phyloP scores from a whole-genome alignment of 2,329 filamentous ascomycete genomes.

The Coniochaeta sp. region DNA sequence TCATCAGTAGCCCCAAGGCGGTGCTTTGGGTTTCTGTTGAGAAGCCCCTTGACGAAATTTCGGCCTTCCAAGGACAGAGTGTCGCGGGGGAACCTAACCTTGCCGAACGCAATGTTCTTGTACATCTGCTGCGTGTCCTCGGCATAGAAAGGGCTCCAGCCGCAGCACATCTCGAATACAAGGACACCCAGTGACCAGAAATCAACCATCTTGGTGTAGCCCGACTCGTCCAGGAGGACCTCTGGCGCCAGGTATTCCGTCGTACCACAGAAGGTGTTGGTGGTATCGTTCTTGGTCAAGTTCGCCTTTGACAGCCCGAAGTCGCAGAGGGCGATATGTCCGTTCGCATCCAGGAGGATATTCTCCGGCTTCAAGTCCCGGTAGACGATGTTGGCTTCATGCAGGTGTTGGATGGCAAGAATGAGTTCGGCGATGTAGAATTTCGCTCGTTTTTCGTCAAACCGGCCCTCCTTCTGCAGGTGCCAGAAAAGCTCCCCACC shows the following conservation, averaged over 20 bases:
- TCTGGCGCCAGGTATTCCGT: slow-evolving; percentile 97
- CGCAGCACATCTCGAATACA: slow-evolving; percentile 99
- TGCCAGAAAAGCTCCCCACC: slow-evolving; percentile 98
- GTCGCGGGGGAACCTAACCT: slow-evolving; percentile 92
- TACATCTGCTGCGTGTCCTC: slow-evolving; percentile 99
- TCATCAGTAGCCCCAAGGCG: slow-evolving; percentile 85
- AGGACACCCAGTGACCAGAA: slow-evolving; percentile 98
- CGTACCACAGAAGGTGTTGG: slow-evolving; percentile 97
- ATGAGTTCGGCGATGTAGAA: slow-evolving; percentile 99
- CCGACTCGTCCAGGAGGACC: slow-evolving; percentile 88
- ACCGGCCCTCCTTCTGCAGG: slow-evolving; percentile 91
- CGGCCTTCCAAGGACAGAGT: slow-evolving; percentile 89
- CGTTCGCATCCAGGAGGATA: slow-evolving; percentile 91
- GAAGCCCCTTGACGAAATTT: slow-evolving; percentile 94
- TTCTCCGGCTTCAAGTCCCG: slow-evolving; percentile 97
- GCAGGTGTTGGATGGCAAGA: slow-evolving; percentile 86
- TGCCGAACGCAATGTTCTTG: slow-evolving; percentile 99
- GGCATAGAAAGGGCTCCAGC: slow-evolving; percentile 98
- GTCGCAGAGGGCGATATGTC: slow-evolving; percentile 94
- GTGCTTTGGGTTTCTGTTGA: slow-evolving; percentile 96
- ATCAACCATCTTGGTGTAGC: slow-evolving; percentile 99
- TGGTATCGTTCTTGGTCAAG: slow-evolving; percentile 92
- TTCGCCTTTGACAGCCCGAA: slow-evolving; percentile 98
- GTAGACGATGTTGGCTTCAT: slow-evolving; percentile 96
- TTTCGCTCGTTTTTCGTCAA: slow-evolving; percentile 89